Conservation (phyloP, 2,329 filamentous ascomycete genomes). For the Acephala macrosclerotiorum region DNA sequence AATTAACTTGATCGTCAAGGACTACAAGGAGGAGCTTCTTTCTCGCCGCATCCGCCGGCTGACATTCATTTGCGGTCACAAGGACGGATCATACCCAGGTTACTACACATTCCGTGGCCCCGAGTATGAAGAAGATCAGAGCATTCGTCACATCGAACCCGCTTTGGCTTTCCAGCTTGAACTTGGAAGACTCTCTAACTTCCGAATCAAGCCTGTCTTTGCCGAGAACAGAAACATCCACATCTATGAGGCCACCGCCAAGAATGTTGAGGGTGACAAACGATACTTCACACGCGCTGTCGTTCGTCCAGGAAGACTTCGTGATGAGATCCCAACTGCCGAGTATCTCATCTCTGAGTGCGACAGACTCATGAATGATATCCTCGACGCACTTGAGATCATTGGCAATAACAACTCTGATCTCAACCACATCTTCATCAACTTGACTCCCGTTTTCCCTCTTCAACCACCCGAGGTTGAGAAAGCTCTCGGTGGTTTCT, state of each 20-base stretch:
- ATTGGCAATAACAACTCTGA: constrained; percentile 99
- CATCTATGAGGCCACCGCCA: constrained; percentile 96
- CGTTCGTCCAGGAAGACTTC: constrained; percentile 90
- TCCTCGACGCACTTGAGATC: constrained; percentile 96
- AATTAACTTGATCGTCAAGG: constrained; percentile 77
- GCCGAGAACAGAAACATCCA: constrained; percentile 99
- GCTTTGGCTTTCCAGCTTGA: constrained; percentile 99
- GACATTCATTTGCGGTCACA: constrained; percentile 95
- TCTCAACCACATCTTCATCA: constrained; percentile 99
- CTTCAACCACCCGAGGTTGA: constrained; percentile 90
- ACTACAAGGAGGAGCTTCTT: constrained; percentile 84
- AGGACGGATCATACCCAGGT: constrained; percentile 91
- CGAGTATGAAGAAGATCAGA: constrained; percentile 86
- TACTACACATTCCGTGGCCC: constrained; percentile 99
- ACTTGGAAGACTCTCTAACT: constrained; percentile 90
- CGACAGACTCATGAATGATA: constrained; percentile 95
- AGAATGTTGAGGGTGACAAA: constrained; percentile 95
- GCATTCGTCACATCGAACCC: constrained; percentile 96
- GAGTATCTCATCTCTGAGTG: constrained; percentile 98
- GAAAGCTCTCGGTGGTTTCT: constrained; percentile 90
- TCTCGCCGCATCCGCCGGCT: constrained; percentile 84
- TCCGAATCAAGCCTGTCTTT: constrained; percentile 98
- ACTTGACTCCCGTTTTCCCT: constrained; percentile 97
- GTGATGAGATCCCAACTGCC: constrained; percentile 97
- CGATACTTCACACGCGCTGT: constrained; percentile 98